phyloP scores from a whole-genome alignment of 2,329 filamentous ascomycete species.

The Blastomyces gilchristii region DNA sequence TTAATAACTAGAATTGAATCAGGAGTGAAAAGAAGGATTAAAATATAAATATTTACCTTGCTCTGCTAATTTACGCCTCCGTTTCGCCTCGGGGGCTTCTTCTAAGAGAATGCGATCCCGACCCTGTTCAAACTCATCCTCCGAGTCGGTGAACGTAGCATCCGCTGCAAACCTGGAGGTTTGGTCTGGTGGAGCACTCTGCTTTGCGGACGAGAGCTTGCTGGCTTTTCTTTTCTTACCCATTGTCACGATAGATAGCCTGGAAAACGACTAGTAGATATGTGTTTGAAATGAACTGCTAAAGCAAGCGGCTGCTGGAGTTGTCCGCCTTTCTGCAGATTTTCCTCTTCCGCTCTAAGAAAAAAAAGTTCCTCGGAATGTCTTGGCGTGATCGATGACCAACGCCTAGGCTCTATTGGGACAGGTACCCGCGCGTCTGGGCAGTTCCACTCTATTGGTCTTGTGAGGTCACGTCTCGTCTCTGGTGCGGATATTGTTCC shows the following conservation, averaged over 20 bases:
- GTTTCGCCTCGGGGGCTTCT: constrained; percentile 68
- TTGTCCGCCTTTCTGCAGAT: neutral
- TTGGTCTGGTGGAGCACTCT: constrained; percentile 21
- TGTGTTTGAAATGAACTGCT: neutral
- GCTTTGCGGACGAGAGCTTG: constrained; percentile 29
- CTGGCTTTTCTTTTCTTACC: constrained; percentile 59
- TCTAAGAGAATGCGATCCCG: constrained; percentile 80
- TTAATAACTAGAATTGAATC: neutral
- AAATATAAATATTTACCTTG: constrained; percentile 40
- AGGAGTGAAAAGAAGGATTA: constrained; percentile 13
- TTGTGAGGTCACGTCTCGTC: neutral
- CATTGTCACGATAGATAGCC: constrained; percentile 29
- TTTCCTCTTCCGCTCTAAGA: neutral
- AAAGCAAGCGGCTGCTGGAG: neutral
- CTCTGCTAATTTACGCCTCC: constrained; percentile 58
- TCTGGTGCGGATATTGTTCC: neutral
- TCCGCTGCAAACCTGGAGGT: constrained; percentile 31
- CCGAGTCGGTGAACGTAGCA: constrained; percentile 82
- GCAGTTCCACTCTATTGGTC: no score
- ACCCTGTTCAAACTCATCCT: constrained; percentile 85
- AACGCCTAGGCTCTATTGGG: neutral
- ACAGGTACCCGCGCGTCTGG: neutral
- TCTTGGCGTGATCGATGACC: neutral
- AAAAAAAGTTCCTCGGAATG: neutral
- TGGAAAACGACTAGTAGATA: neutral